Evolutionary conservation across 106 monocot genomes (phyloP), one percentile per base, ranked within the genome.

Genomic region (Platanthera guangdongensis): DNA sequence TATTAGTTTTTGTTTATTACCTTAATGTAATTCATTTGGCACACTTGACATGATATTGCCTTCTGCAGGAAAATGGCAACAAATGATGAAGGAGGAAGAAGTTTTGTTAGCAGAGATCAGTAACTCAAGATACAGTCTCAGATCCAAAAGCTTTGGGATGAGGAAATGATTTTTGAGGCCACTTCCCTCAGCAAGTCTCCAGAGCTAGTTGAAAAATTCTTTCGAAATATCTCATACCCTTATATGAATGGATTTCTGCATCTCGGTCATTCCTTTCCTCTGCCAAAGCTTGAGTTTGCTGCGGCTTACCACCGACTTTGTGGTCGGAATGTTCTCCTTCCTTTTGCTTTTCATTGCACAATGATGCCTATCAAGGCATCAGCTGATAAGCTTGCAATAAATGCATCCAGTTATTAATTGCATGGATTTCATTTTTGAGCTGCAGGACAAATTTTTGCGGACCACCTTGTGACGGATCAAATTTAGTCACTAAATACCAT

Each of bases 291-390:
- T 47, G 92, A 95, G 85, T 93, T 92, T 76, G 88, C 84, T 19
- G 80, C 92, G 25, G 90, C 88, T 32, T 95, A 85, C 52, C 88
- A 95, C 60, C 64, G 92, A 4, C 68, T 95, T 63, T 80, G 95
- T 50, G 86, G 90, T 14, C 84, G 82, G 3, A 95, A 95, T 55
- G 92, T 95, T 7, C 87, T 95, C 15, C 80, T 95, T 16, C 95
- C 95, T 12, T 95, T 95, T 75, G 95, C 85, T 7, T 95, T 95
- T 79, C 95, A 95, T 70, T 95, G 95, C 88, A 95, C 95, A 0
- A 90, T 92, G 7, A 95, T 95, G 95, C 92, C 95, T 7, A 95
- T 95, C 65, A 95, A 95, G 81, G 95, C 95, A 16, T 93, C 95
- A 4, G 92, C 95, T 13, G 92, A 95, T 74, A 95, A 95, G 70